Evolutionary conservation across 108 stramenopile species (phyloP).

Genomic region (Cyclotella distinguenda): DNA sequence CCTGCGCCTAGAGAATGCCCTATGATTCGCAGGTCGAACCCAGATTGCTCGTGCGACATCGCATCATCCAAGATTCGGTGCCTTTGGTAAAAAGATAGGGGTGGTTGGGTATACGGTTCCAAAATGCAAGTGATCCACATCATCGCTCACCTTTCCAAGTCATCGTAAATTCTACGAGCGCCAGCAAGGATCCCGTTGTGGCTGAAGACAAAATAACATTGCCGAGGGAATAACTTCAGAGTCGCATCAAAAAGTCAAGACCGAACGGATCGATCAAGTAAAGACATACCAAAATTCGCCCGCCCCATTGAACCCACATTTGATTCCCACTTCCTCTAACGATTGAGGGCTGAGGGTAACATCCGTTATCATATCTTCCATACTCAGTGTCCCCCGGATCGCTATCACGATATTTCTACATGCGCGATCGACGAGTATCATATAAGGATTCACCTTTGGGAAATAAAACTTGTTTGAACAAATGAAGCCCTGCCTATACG

Average conservation of each 20-base stretch:
- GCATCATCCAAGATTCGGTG: conserved; percentile 62
- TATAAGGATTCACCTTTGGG: conserved; percentile 80
- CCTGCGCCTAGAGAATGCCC: conserved; percentile 95
- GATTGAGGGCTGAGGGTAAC: conserved; percentile 78
- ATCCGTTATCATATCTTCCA: conserved; percentile 95
- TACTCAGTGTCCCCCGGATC: conserved; percentile 91
- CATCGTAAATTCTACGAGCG: conserved; percentile 80
- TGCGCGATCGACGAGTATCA: conserved; percentile 83
- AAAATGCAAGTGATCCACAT: neutral
- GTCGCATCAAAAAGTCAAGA: neutral
- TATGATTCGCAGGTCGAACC: conserved; percentile 75
- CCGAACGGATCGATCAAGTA: neutral
- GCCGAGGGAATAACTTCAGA: neutral
- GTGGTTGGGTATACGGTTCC: neutral
- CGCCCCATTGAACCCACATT: conserved; percentile 82
- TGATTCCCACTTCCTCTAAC: conserved; percentile 66
- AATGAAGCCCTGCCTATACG: neutral
- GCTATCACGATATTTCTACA: conserved; percentile 83
- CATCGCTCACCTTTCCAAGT: conserved; percentile 56
- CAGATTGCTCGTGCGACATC: conserved; percentile 52
- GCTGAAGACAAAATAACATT: neutral
- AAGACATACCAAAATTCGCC: conserved; percentile 62
- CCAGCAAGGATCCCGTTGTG: conserved; percentile 83
- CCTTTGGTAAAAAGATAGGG: conserved; percentile 10
- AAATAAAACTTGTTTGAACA: conserved; percentile 12